Evolutionary conservation across 1,139 yeast species (phyloP).

Genomic region (Debaryomycetaceae sp.): DNA sequence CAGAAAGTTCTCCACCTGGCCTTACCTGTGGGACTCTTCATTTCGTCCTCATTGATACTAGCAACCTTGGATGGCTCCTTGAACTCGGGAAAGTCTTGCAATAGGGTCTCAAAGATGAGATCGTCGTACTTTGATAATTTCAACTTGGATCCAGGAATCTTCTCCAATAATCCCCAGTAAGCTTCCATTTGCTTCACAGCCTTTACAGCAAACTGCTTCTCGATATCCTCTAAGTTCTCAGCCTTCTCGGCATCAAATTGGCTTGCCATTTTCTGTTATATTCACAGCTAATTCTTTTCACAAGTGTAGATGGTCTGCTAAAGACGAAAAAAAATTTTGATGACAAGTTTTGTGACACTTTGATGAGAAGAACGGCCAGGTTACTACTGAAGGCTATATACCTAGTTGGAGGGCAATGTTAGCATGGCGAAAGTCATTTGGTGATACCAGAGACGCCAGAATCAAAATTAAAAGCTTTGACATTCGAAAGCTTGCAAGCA

Average conservation of each 20-base stretch:
- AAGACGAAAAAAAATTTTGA: slow-evolving; percentile 1
- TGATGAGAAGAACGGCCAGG: not conserved
- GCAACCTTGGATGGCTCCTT: slow-evolving; percentile 53
- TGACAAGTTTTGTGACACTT: not conserved
- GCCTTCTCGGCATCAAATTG: slow-evolving; percentile 52
- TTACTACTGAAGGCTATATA: not conserved
- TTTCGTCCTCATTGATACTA: slow-evolving; percentile 66
- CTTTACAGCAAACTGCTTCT: slow-evolving; percentile 94
- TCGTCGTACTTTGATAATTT: slow-evolving; percentile 80
- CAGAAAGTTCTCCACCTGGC: slow-evolving; percentile 89
- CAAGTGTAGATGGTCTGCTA: not conserved
- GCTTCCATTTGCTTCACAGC: slow-evolving; percentile 96
- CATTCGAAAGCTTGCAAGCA: too few species aligned
- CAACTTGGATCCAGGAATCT: slow-evolving; percentile 73
- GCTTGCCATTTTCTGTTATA: slow-evolving; percentile 17
- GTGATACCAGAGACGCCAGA: too few species aligned
- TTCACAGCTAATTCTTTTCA: too few species aligned
- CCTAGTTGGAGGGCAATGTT: too few species aligned
- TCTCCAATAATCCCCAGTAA: slow-evolving; percentile 78
- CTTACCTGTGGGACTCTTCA: slow-evolving; percentile 80
- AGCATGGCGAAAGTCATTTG: too few species aligned
- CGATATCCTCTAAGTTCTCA: slow-evolving; percentile 67
- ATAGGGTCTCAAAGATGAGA: slow-evolving; percentile 68
- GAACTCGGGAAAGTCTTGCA: slow-evolving; percentile 83
- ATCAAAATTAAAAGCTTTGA: too few species aligned